phyloP scores from a whole-genome alignment of 495 filamentous ascomycete genomes.

The Staphylotrichum longicolle region DNA sequence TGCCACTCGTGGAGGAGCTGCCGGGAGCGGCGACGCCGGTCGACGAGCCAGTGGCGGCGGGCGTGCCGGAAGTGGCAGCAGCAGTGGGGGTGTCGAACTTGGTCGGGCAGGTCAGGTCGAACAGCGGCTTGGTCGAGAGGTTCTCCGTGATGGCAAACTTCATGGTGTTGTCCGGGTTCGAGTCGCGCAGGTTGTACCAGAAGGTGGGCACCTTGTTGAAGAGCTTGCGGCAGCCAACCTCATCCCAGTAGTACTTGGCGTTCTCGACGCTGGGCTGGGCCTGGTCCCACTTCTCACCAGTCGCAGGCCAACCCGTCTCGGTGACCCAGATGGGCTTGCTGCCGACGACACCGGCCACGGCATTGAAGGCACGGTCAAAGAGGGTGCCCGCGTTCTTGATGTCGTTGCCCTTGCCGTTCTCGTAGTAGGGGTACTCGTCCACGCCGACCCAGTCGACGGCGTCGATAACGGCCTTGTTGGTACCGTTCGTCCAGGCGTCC shows the following conservation, averaged over 20 bases:
- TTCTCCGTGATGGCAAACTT: conserved; percentile 48
- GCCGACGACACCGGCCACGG: conserved; percentile 31
- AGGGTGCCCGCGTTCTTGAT: conserved; percentile 43
- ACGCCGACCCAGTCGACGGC: conserved; percentile 51
- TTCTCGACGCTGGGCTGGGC: conserved; percentile 60
- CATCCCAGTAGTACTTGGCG: conserved; percentile 69
- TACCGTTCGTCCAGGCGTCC: conserved; percentile 47
- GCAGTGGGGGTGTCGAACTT: conserved; percentile 35
- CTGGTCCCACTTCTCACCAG: conserved; percentile 47
- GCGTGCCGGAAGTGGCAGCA: conserved; percentile 13
- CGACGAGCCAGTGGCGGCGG: conserved; percentile 24
- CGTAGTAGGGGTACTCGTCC: conserved; percentile 54
- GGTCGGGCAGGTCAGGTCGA: conserved; percentile 57
- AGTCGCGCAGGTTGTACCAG: conserved; percentile 55
- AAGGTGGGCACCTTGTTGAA: conserved; percentile 66
- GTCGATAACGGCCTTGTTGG: conserved; percentile 48
- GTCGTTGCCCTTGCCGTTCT: conserved; percentile 45
- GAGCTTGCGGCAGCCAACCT: conserved; percentile 63
- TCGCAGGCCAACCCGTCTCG: conserved; percentile 52
- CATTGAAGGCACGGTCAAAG: conserved; percentile 43
- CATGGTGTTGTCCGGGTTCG: conserved; percentile 45
- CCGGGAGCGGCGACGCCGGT: conserved; percentile 23
- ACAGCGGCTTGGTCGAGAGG: conserved; percentile 55
- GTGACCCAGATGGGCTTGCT: conserved; percentile 53
- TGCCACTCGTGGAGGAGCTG: conserved; percentile 22